phyloP scores from a whole-genome alignment of 2,329 filamentous ascomycete species.

The Daldinia sp. region DNA sequence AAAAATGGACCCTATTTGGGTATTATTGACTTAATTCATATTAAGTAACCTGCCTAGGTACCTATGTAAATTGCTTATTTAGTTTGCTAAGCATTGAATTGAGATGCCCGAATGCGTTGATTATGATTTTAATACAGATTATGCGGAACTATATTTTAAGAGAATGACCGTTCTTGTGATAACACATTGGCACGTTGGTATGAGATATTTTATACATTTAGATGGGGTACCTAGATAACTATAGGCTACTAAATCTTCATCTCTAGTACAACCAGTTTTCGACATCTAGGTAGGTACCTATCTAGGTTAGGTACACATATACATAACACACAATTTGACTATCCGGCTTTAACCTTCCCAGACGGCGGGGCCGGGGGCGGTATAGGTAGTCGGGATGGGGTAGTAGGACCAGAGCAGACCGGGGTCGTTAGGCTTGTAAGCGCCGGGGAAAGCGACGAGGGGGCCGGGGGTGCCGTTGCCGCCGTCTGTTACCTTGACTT shows the following conservation, averaged over 20 bases:
- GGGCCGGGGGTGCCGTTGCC: constrained; percentile 47
- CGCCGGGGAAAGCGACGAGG: constrained; percentile 50
- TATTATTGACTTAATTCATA: constrained; percentile 9
- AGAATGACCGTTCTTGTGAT: not conserved
- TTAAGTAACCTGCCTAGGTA: no score
- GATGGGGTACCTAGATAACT: no score
- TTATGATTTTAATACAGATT: not conserved
- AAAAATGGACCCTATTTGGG: constrained; percentile 26
- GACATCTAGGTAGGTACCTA: no score
- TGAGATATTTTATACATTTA: not conserved
- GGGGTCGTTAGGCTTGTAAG: constrained; percentile 49
- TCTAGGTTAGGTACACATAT: not conserved
- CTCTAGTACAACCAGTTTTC: not conserved
- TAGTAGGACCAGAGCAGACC: constrained; percentile 49
- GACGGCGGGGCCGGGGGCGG: constrained; percentile 47
- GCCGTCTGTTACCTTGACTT: constrained; percentile 50
- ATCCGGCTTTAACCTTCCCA: constrained; percentile 25
- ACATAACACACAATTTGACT: not conserved
- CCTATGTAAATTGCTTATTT: no score
- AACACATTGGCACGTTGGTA: not conserved
- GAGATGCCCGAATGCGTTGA: not conserved
- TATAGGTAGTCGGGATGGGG: constrained; percentile 48
- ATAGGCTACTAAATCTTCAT: not conserved
- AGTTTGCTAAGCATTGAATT: not conserved
- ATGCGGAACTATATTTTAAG: not conserved